A percentile compares a stretch with the other conserved stretches of the same genome.
phyloP scores from a whole-genome alignment of 192 early-diverging fungal genomes.

The Haplosporangium gracile region DNA sequence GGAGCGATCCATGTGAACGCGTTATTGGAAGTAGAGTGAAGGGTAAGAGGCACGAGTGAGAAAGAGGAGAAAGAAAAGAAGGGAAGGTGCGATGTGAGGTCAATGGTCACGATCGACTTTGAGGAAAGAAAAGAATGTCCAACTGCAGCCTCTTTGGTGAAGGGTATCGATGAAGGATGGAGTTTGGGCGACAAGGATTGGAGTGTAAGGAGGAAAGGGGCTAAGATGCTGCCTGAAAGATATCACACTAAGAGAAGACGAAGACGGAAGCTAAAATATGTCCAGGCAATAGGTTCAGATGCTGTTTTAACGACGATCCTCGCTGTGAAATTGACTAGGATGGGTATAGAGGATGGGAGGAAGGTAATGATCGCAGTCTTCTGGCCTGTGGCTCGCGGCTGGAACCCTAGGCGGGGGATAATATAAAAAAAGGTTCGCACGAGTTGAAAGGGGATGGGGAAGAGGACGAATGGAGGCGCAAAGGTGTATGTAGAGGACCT shows the following conservation, averaged over 20 bases:
- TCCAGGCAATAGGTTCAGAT: too few species aligned
- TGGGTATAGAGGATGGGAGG: not conserved
- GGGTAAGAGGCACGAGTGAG: not conserved
- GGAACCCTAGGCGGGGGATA: not conserved
- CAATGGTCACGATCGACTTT: not conserved
- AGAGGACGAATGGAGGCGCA: not conserved
- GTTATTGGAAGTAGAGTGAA: not conserved
- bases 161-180: not conserved
- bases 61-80: not conserved
- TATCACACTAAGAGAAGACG: too few species aligned
- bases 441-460: not conserved
- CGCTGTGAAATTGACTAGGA: not conserved
- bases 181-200: not conserved
- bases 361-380: not conserved
- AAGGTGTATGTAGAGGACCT: not conserved
- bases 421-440: too few species aligned
- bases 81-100: not conserved
- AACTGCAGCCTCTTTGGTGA: not conserved
- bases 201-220: not conserved
- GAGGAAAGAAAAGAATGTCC: not conserved
- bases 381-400: not conserved
- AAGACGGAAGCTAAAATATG: too few species aligned
- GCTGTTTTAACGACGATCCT: not conserved
- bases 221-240: not conserved
- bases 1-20: constrained; percentile 32